phyloP scores from a whole-genome alignment of 768 basidiomycete species.

The Mycena amicta region DNA sequence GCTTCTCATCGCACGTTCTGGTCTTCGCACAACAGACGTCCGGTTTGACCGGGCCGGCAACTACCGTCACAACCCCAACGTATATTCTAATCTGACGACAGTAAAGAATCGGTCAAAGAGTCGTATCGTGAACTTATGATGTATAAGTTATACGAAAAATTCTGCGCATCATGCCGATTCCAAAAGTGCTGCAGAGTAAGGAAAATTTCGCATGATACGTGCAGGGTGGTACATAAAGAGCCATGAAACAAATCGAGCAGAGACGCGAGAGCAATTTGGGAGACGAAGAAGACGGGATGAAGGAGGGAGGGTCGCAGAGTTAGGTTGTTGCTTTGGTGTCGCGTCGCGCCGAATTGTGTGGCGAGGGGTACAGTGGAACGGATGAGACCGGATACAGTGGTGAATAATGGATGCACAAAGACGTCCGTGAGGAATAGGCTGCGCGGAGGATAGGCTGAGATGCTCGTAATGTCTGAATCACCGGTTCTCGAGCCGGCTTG shows the following conservation, averaged over 20 bases:
- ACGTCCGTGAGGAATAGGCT: constrained; percentile 12
- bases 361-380: constrained; percentile 14
- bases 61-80: too few relatives aligned
- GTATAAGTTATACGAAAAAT: background rate
- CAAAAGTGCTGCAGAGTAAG: background rate
- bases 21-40: too few relatives aligned
- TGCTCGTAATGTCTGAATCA: constrained; percentile 12
- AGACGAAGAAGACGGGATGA: constrained; percentile 4
- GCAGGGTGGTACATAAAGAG: constrained; percentile 15
- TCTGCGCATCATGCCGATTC: background rate
- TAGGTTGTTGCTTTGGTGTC: constrained; percentile 20
- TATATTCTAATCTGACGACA: too few relatives aligned
- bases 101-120: too few relatives aligned
- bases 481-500: background rate
- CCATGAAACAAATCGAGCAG: constrained; percentile 26
- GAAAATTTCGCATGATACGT: background rate
- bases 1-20: too few relatives aligned
- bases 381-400: too few relatives aligned
- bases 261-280: constrained; percentile 22
- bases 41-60: too few relatives aligned
- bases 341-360: constrained; percentile 12
- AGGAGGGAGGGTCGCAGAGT: constrained; percentile 3
- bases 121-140: too few relatives aligned
- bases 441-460: constrained; percentile 20
- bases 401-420: constrained; percentile 19